phyloP scores from a whole-genome alignment of 108 stramenopile species.

The Cyclostephanos invisitatus region DNA sequence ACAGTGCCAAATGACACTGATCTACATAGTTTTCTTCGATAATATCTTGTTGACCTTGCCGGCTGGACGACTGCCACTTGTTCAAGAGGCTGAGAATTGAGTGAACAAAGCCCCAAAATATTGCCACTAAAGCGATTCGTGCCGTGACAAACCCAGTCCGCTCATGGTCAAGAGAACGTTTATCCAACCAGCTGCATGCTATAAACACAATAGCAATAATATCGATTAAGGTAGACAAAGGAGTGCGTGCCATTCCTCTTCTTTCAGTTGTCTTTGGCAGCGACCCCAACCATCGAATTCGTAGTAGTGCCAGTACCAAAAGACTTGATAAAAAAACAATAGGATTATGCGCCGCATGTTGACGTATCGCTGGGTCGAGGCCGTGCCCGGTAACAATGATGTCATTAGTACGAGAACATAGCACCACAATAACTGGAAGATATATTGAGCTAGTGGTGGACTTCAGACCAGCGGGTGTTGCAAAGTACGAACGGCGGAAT shows the following conservation, averaged over 20 bases:
- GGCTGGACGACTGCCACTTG: background rate
- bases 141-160: constrained; percentile 61
- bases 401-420: constrained; percentile 60
- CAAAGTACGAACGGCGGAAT: constrained; percentile 38
- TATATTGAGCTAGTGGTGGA: background rate
- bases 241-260: background rate
- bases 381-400: constrained; percentile 75
- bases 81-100: constrained; percentile 8
- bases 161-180: constrained; percentile 53
- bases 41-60: background rate
- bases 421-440: constrained; percentile 50
- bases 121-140: constrained; percentile 47
- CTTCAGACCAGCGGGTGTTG: background rate
- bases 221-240: constrained; percentile 45
- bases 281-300: constrained; percentile 27
- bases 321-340: constrained; percentile 62
- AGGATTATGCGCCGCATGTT: constrained; percentile 68
- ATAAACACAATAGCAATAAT: constrained; percentile 43
- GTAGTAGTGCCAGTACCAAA: constrained; percentile 41
- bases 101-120: constrained; percentile 45
- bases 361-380: constrained; percentile 75
- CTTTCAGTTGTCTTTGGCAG: background rate
- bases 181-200: constrained; percentile 72
- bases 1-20: constrained; percentile 20
- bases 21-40: background rate